phyloP scores from a whole-genome alignment of 345 rosid species.

The Camelina laxa region DNA sequence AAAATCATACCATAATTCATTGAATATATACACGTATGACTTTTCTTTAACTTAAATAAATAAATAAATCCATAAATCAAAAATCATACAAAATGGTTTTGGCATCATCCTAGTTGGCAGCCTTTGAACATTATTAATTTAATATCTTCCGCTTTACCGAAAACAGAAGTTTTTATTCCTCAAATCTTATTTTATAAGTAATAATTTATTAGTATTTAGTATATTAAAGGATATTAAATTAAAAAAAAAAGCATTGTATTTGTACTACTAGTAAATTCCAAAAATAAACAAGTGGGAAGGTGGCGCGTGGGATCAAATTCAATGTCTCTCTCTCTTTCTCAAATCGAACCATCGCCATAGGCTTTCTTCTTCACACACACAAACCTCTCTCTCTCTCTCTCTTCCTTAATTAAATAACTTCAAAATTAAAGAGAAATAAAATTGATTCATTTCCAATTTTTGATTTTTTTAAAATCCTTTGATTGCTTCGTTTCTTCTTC shows the following conservation, averaged over 20 bases:
- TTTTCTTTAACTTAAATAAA: neutral
- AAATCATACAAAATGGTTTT: neutral
- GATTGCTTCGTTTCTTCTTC: conserved; percentile 34
- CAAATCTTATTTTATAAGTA: neutral
- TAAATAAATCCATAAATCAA: neutral
- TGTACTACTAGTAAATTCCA: neutral
- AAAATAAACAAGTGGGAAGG: conserved; percentile 11
- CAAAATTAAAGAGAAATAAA: neutral
- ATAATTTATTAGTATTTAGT: no score
- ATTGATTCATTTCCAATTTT: no score
- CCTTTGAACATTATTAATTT: neutral
- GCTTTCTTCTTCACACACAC: conserved; percentile 6
- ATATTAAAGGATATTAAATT: no score
- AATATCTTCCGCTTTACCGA: no score
- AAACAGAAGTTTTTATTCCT: neutral
- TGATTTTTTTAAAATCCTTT: conserved; percentile 5
- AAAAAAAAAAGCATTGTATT: no score
- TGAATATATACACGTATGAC: neutral
- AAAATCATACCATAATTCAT: neutral
- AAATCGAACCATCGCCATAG: conserved; percentile 44
- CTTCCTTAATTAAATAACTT: neutral
- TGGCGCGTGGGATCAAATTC: conserved; percentile 36
- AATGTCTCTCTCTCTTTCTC: conserved; percentile 8
- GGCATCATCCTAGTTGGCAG: conserved; percentile 11
- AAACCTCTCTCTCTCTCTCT: neutral